Conservation (phyloP, 768 basidiomycete species). For the Psilocybe cubensis region DNA sequence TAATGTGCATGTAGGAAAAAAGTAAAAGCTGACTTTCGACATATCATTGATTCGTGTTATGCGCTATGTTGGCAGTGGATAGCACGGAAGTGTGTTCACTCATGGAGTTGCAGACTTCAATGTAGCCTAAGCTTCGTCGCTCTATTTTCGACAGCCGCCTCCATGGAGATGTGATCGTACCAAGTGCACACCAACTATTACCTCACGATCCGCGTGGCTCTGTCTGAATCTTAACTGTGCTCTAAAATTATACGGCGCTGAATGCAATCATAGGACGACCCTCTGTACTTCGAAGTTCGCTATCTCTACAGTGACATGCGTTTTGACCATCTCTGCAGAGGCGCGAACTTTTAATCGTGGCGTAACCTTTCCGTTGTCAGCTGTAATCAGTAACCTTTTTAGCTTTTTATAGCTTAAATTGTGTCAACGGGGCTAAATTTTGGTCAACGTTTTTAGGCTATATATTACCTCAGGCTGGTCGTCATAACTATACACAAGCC, state of each 20-base stretch:
- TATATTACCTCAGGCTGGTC: background rate
- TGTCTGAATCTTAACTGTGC: background rate
- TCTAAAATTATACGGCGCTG: background rate
- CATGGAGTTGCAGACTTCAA: no score
- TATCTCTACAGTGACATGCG: background rate
- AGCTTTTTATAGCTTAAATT: background rate
- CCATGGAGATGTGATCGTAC: slow-evolving; percentile 7
- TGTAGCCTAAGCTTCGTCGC: background rate
- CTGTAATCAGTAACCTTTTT: background rate
- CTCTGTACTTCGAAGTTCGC: background rate
- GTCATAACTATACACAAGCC: no score
- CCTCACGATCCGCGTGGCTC: background rate
- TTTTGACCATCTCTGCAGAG: background rate
- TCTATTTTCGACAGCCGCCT: slow-evolving; percentile 1
- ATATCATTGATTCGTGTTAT: slow-evolving; percentile 17
- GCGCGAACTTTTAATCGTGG: background rate
- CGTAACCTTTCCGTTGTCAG: background rate
- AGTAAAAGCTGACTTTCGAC: slow-evolving; percentile 11
- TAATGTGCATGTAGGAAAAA: background rate
- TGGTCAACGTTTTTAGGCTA: background rate
- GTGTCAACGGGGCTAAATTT: background rate
- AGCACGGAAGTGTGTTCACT: no score
- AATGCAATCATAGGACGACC: background rate
- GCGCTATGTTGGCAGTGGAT: background rate
- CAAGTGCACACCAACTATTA: background rate